A percentile compares a stretch with the other conserved stretches of the same genome.
Evolutionary conservation across 2,329 filamentous ascomycete genomes (phyloP).

Genomic region (Blumeria graminis): DNA sequence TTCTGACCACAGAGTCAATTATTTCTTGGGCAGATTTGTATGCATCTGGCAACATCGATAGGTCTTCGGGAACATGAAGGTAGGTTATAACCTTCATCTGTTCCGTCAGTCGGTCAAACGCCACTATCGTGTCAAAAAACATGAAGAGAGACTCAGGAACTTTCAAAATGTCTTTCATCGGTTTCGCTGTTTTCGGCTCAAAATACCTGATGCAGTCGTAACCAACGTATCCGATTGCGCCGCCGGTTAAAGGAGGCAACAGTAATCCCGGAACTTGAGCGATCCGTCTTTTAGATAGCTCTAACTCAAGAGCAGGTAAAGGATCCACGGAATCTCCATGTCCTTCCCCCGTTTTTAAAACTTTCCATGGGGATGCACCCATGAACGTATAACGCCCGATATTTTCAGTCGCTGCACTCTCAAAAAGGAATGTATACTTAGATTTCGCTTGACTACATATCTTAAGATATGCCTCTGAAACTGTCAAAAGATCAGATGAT

Average conservation of each 20-base stretch:
- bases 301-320: constrained; percentile 55
- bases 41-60: constrained; percentile 34
- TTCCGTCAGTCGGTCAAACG: constrained; percentile 86
- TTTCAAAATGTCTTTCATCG: constrained; percentile 66
- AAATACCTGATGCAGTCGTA: constrained; percentile 98
- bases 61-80: constrained; percentile 39
- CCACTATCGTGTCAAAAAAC: constrained; percentile 84
- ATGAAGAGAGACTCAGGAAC: constrained; percentile 93
- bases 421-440: constrained; percentile 68
- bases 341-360: constrained; percentile 68
- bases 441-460: constrained; percentile 51
- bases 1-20: constrained; percentile 42
- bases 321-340: constrained; percentile 71
- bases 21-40: constrained; percentile 43
- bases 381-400: constrained; percentile 93
- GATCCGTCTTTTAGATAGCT: constrained; percentile 57
- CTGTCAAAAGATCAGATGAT: constrained; percentile 78
- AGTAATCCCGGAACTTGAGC: constrained; percentile 60
- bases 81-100: constrained; percentile 88
- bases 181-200: constrained; percentile 80
- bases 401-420: constrained; percentile 81
- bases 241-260: constrained; percentile 69
- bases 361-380: constrained; percentile 54
- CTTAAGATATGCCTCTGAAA: constrained; percentile 87
- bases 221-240: constrained; percentile 86